Conservation (phyloP, 176 grass and related monocot genomes). For the Carex scoparia region DNA sequence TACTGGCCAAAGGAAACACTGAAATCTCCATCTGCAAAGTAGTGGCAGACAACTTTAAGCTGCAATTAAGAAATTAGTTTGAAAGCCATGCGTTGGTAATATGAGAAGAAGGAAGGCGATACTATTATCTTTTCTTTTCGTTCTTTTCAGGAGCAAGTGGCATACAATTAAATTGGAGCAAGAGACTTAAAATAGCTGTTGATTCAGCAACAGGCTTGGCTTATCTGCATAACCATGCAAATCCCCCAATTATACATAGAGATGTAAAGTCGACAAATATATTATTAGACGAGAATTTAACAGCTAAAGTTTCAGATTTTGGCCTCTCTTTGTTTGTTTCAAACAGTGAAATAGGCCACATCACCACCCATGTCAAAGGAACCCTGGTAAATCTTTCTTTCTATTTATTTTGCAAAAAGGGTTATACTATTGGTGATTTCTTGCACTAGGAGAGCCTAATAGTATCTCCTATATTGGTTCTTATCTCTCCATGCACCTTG, state of each 20-base stretch:
- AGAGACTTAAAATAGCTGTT: conserved; percentile 60
- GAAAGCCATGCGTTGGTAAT: neutral
- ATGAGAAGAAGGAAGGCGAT: neutral
- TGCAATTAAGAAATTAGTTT: neutral
- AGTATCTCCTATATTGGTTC: neutral
- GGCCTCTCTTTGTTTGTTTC: conserved; percentile 64
- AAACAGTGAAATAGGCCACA: conserved; percentile 46
- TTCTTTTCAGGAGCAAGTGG: conserved; percentile 51
- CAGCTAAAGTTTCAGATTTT: conserved; percentile 84
- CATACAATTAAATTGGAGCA: conserved; percentile 67
- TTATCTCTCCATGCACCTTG: neutral
- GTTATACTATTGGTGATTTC: neutral
- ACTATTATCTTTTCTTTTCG: neutral
- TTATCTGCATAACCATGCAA: conserved; percentile 92
- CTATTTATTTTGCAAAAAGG: neutral
- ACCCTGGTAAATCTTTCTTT: conserved; percentile 50
- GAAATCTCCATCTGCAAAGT: too few relatives aligned
- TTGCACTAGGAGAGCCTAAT: neutral
- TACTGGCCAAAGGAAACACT: too few relatives aligned
- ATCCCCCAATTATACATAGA: conserved; percentile 90
- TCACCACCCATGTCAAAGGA: conserved; percentile 75
- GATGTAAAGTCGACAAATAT: conserved; percentile 91
- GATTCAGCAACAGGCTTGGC: conserved; percentile 82
- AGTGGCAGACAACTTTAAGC: too few relatives aligned
- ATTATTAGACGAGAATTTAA: conserved; percentile 65